Conservation (phyloP, 2,329 filamentous ascomycete species). For the Curvularia lunata region DNA sequence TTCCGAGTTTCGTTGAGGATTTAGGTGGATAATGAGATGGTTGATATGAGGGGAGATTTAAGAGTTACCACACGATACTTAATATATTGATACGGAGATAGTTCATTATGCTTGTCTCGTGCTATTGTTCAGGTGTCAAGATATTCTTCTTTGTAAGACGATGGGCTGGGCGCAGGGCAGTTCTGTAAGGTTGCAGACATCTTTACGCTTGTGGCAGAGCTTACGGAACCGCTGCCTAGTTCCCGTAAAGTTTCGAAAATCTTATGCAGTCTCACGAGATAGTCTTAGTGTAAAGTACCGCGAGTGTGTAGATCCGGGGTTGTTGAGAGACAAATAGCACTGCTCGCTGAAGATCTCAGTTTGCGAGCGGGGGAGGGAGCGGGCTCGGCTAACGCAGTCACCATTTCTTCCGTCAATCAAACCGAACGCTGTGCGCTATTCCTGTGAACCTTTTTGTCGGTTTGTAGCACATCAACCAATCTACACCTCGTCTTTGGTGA, state of each 20-base stretch:
- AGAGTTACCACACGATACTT: background rate
- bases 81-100: background rate
- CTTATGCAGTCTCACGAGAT: background rate
- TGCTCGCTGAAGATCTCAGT: conserved; percentile 23
- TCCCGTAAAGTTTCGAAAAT: conserved; percentile 1
- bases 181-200: background rate
- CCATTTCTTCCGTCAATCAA: conserved; percentile 40
- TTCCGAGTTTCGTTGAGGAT: background rate
- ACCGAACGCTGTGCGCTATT: conserved; percentile 2
- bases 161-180: background rate
- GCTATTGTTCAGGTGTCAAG: background rate
- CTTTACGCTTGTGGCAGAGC: background rate
- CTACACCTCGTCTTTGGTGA: background rate
- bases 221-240: conserved; percentile 15
- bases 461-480: background rate
- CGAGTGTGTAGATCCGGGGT: background rate
- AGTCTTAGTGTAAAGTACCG: background rate
- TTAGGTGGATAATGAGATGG: background rate
- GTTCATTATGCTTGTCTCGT: background rate
- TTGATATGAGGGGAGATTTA: background rate
- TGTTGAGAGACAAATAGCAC: conserved; percentile 3
- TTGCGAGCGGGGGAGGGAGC: conserved; percentile 17
- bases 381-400: conserved; percentile 26
- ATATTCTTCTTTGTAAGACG: background rate
- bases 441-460: background rate